Evolutionary conservation across 2,329 filamentous ascomycete genomes (phyloP), one percentile per base, ranked within the genome.

Genomic region (Aspergillus sp.): DNA sequence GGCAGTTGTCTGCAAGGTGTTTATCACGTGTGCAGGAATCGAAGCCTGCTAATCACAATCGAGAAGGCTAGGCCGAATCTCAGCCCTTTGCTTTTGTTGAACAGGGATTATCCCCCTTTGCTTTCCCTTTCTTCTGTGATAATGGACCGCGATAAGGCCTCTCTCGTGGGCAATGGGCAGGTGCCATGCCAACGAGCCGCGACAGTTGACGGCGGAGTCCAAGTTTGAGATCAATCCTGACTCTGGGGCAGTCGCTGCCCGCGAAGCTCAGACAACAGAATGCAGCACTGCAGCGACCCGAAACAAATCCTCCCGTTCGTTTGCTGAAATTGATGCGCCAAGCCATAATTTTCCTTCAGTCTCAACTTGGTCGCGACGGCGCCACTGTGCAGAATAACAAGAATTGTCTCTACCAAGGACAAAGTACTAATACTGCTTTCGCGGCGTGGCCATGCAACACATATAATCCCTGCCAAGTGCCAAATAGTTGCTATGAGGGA

Each of bases 401-500:
- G 13, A 25, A 19, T 11, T 31, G 13, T 25, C 41, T n/a, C 17
- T 47, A 53, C 48, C 41, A 54, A 48, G 13, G 13, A 41, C 34
- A 13, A 2, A 13, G 34, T 17, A 41, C 13, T 8, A 17, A 13
- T 13, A 41, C 3, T 49, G 28, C 57, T 43, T 48, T 53, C 57
- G 41, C 48, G 53, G 54, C 51, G 43, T 59, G 57, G 57, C 57
- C 57, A n/a, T 57, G 55, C 53, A 49, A 52, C 34, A 34, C 43
- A 28, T 15, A 28, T 47, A 54, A 23, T 45, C 38, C 34, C 6
- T 52, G 23, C 19, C 46, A 50, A 41, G 49, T 22, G 13, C 28
- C 28, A 19, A 38, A 34, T 41, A 30, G 34, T 45, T 30, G 23
- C 30, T 11, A 28, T 22, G n/a, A 19, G 25, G 19, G 8, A 28